Evolutionary conservation across 169 alveolate species (phyloP).

Genomic region (Plasmodium relictum): DNA sequence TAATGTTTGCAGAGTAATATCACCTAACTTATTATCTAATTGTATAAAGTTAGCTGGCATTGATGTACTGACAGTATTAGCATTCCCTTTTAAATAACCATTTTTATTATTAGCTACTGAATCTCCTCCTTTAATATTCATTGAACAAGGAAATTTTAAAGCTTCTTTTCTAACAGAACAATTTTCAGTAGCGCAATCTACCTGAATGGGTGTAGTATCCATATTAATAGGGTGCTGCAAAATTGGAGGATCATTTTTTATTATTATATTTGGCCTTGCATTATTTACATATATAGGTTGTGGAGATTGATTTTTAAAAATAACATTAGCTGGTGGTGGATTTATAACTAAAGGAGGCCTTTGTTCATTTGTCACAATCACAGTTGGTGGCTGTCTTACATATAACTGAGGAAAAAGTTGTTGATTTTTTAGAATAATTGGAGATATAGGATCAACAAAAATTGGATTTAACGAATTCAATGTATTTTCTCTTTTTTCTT

Average conservation of each 20-base stretch:
- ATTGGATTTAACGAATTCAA: conserved; percentile 43
- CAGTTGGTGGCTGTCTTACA: conserved; percentile 86
- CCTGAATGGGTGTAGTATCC: conserved; percentile 78
- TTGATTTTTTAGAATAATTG: conserved; percentile 82
- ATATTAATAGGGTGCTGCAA: conserved; percentile 73
- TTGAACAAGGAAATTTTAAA: conserved; percentile 38
- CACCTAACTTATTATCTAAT: conserved; percentile 12
- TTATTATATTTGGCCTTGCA: conserved; percentile 85
- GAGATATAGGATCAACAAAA: conserved; percentile 60
- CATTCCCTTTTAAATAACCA: conserved; percentile 7
- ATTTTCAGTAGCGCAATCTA: conserved; percentile 61
- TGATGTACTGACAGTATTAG: background rate
- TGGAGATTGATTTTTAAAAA: conserved; percentile 86
- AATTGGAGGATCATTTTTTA: conserved; percentile 80
- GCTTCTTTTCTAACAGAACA: conserved; percentile 52
- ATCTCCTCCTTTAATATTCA: conserved; percentile 25
- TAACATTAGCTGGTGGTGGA: conserved; percentile 88
- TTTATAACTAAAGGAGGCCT: conserved; percentile 87
- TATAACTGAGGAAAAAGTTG: conserved; percentile 84
- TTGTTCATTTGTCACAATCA: conserved; percentile 84
- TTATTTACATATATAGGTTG: conserved; percentile 87
- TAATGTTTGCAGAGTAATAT: conserved; percentile 9
- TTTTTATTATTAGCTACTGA: conserved; percentile 18
- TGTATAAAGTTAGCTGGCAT: conserved; percentile 38
- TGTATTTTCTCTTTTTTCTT: conserved; percentile 4